Conservation (phyloP, 495 filamentous ascomycete genomes). For the Aspergillus panamensis region DNA sequence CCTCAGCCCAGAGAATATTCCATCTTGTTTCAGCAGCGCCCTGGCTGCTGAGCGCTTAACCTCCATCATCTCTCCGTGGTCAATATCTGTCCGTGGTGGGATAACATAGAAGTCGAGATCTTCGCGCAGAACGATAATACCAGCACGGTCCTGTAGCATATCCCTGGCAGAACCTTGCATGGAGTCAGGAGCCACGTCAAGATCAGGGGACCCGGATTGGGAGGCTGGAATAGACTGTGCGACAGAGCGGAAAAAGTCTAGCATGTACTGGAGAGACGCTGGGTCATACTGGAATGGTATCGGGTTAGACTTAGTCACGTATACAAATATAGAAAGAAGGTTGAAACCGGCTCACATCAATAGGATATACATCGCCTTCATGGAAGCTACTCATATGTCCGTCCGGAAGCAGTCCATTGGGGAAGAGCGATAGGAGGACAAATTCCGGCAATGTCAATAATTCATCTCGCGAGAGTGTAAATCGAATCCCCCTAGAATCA, state of each 20-base stretch:
- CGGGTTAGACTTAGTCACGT: slow-evolving; percentile 55
- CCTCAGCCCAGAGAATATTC: slow-evolving; percentile 92
- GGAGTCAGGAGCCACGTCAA: slow-evolving; percentile 64
- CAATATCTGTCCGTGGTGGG: slow-evolving; percentile 81
- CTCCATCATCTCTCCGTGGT: slow-evolving; percentile 87
- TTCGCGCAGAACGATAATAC: slow-evolving; percentile 95
- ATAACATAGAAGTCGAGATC: slow-evolving; percentile 98
- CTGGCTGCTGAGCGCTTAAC: slow-evolving; percentile 91
- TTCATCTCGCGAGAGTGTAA: slow-evolving; percentile 90
- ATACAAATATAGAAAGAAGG: slow-evolving; percentile 21
- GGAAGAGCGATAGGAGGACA: slow-evolving; percentile 96
- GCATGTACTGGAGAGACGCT: slow-evolving; percentile 94
- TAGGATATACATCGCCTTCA: slow-evolving; percentile 90
- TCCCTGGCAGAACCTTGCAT: slow-evolving; percentile 67
- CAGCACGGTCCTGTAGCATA: slow-evolving; percentile 83
- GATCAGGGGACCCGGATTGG: slow-evolving; percentile 57
- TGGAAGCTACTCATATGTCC: slow-evolving; percentile 91
- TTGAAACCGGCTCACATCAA: slow-evolving; percentile 70
- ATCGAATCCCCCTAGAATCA: slow-evolving; percentile 73
- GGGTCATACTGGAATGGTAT: slow-evolving; percentile 80
- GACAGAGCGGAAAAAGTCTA: slow-evolving; percentile 96
- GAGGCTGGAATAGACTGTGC: slow-evolving; percentile 85
- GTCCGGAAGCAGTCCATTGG: slow-evolving; percentile 95
- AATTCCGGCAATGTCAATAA: slow-evolving; percentile 95
- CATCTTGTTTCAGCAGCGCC: slow-evolving; percentile 82